A percentile compares a stretch with the other conserved stretches of the same genome.
These are phyloP conservation scores for Trametes sanguinea DNA, from an alignment of 768 basidiomycete species.

Conservation along the genomic window DNA sequence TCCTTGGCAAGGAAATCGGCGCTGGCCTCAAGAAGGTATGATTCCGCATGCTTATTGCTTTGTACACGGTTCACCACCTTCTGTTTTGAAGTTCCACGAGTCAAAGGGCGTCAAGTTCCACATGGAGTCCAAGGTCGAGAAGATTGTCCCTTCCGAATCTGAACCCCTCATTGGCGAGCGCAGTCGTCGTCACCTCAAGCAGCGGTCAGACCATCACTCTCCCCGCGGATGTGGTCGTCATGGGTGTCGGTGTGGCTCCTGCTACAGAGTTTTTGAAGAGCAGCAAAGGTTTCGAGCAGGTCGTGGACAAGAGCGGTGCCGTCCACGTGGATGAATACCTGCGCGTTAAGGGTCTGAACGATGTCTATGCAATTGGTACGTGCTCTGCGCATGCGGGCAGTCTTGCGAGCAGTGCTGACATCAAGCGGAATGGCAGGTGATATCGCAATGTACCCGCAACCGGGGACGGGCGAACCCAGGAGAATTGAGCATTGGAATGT, in stretches of 20 bases:
- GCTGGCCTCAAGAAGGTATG: conserved; percentile 71
- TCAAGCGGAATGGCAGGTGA: conserved; percentile 48
- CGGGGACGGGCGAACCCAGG: conserved; percentile 47
- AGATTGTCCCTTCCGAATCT: conserved; percentile 43
- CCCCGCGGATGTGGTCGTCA: conserved; percentile 74
- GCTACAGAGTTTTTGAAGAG: conserved; percentile 78
- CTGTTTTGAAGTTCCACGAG: conserved; percentile 65
- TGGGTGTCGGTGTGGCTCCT: conserved; percentile 86
- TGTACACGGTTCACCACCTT: too few relatives aligned
- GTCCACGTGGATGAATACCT: conserved; percentile 77
- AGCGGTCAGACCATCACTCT: conserved; percentile 67
- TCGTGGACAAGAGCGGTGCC: conserved; percentile 73
- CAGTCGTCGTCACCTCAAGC: conserved; percentile 40
- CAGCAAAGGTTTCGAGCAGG: conserved; percentile 54
- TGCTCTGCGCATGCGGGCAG: neutral
- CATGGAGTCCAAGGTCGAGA: conserved; percentile 67
- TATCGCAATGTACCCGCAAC: conserved; percentile 78
- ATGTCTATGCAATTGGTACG: conserved; percentile 71
- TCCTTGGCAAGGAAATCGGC: conserved; percentile 82
- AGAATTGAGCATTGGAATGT: conserved; percentile 95
- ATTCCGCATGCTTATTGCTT: neutral
- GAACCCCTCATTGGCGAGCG: conserved; percentile 27
- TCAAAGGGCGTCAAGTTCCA: conserved; percentile 84
- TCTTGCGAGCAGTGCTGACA: neutral
- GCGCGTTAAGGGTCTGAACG: conserved; percentile 50